Evolutionary conservation across 495 filamentous ascomycete genomes (phyloP), one percentile per base, ranked within the genome.

Genomic region (Penicillium antarcticum): DNA sequence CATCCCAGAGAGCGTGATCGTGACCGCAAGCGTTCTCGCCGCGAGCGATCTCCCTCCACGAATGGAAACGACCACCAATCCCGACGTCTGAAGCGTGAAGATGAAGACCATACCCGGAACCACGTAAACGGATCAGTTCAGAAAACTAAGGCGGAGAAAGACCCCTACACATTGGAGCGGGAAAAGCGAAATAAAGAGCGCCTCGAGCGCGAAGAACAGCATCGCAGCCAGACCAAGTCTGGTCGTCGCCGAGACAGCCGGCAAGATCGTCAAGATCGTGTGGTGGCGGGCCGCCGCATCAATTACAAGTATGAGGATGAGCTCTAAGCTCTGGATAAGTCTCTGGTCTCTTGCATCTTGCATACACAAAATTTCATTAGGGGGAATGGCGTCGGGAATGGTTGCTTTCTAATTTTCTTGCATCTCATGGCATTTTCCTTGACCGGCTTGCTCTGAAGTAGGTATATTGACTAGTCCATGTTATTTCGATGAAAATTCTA

Each of bases 131-230:
- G 59, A 34, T n/a, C 60, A 0, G 21, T 45, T 4, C 43, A 34
- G 10, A 41, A 12, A 17, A 12, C 65, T 14, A 75, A 74, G 8
- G 73, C 75, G 0, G 70, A 72, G 11, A 75, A 79, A 55, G 87
- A 96, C 61, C 83, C 85, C 0, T 85, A 92, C 58, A 86, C 87
- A 0, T 71, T 86, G 1, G 90, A 92, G 61, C 84, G 90, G 13
- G 87, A 90, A 63, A 83, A 83, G 11, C 77, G 87, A 12, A 85
- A 91, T 51, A 76, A 87, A 10, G 90, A 92, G 63, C 78, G 91
- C 10, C 65, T 92, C 38, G 74, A 87, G 5, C 88, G 88, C 53
- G 90, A 95, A 65, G 79, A 89, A 42, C 83, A 91, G 65, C 82
- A 87, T 14, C 85, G 89, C 40, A 83, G 82, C 48, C 53, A 48